phyloP scores from a whole-genome alignment of 129 eudicot species.

The Cynara cardunculus region DNA sequence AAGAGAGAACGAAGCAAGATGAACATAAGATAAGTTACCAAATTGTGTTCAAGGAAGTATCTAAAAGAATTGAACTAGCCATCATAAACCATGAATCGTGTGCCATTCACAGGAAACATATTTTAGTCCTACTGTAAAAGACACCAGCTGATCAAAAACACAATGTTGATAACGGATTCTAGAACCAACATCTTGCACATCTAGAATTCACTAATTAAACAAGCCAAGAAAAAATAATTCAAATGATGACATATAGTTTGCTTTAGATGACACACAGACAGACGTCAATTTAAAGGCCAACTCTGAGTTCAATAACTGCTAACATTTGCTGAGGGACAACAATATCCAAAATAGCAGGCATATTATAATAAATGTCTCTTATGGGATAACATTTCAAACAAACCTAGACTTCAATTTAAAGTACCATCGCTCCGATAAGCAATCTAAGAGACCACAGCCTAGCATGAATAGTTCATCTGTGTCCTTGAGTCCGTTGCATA shows the following conservation, averaged over 20 bases:
- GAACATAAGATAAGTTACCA: neutral
- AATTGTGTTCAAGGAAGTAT: neutral
- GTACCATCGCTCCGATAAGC: conserved; percentile 39
- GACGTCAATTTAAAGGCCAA: conserved; percentile 7
- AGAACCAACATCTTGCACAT: neutral
- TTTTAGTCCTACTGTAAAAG: neutral
- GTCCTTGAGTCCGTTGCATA: conserved; percentile 69
- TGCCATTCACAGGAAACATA: neutral
- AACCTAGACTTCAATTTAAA: conserved; percentile 42
- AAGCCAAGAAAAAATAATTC: neutral
- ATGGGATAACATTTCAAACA: conserved; percentile 38
- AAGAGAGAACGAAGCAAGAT: neutral
- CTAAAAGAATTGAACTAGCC: neutral
- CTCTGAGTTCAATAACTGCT: conserved; percentile 24
- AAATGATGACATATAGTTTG: conserved; percentile 10
- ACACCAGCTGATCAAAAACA: neutral
- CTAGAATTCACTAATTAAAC: neutral
- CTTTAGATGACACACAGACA: conserved; percentile 16
- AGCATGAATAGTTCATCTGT: conserved; percentile 54
- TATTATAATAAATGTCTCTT: conserved; percentile 22
- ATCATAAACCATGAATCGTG: neutral
- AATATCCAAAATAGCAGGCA: conserved; percentile 26
- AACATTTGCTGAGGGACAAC: conserved; percentile 25
- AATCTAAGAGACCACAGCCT: conserved; percentile 25
- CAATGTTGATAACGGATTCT: neutral